Evolutionary conservation across 1,139 yeast genomes (phyloP).

Genomic region (Diutina neorugosa): DNA sequence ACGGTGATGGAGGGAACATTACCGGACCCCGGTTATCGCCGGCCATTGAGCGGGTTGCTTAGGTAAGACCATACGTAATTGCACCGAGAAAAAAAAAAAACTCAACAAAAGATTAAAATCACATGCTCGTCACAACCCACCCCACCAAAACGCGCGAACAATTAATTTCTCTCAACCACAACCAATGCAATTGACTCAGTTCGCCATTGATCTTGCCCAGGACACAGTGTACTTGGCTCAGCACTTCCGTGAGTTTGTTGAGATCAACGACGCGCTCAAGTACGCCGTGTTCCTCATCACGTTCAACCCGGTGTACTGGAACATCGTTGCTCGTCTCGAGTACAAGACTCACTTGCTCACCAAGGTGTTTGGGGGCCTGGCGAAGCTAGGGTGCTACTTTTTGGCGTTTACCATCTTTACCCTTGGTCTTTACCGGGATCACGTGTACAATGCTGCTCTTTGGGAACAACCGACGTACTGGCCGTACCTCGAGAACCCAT

Average conservation of each 20-base stretch:
- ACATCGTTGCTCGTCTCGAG: conserved; percentile 78
- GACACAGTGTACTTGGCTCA: conserved; percentile 9
- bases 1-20: too few relatives aligned
- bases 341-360: conserved; percentile 67
- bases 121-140: neutral
- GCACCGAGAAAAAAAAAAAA: too few relatives aligned
- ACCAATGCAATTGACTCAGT: neutral
- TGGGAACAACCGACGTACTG: conserved; percentile 41
- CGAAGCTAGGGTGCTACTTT: conserved; percentile 71
- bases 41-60: too few relatives aligned
- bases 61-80: too few relatives aligned
- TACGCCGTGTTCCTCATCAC: conserved; percentile 49
- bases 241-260: conserved; percentile 15
- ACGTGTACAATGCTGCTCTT: conserved; percentile 53
- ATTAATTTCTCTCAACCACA: neutral
- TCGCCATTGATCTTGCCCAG: neutral
- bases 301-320: conserved; percentile 95
- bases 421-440: conserved; percentile 74
- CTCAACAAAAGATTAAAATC: neutral
- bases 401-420: conserved; percentile 75
- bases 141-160: neutral
- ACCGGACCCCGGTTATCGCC: too few relatives aligned
- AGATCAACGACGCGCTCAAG: conserved; percentile 14
- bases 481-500: conserved; percentile 26
- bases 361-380: conserved; percentile 49